Evolutionary conservation across 2,329 filamentous ascomycete species (phyloP), one percentile per base, ranked within the genome.

Genomic region (Colletotrichum caudatum): DNA sequence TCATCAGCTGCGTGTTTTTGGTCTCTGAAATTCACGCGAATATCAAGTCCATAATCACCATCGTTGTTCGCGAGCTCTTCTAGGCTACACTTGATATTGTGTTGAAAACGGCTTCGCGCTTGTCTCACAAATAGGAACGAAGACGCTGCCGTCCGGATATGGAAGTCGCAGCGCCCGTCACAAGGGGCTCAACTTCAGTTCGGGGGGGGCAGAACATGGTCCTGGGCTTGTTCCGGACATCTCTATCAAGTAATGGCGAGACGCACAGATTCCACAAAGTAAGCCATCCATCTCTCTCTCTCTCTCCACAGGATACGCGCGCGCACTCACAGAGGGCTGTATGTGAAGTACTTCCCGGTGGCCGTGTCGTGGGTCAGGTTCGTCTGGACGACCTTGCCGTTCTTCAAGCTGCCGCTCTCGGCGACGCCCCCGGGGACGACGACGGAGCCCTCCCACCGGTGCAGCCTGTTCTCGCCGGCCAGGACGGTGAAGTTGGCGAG

Each of bases 401-500:
- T 82, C 76, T 86, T 88, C 74, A 92, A 76, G 41, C 84, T 86
- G 1, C 90, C 90, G 62, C 85, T 86, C 79, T 90, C 84, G 1
- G 81, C 85, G 20, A 75, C 72, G 0, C 85, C 85, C 1, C 83
- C 82, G 0, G 76, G 81, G 26, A 85, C 80, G 23, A 85, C 80
- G 23, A 53, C 3, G 18, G 64, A 51, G 8, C 65, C 58, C 46
- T 71, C 59, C 8, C 83, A 79, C 4, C 84, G 79, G 18, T 80
- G 76, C 58, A 93, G 77, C 72, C 82, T 85, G 75, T 93, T 93
- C 69, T 84, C 90, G 0, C 90, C 90, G 35, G 80, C 85, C 72
- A 86, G 78, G 11, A 94, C 90, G 0, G 91, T 92, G 77, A 94
- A 94, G 77, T 92, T 92, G 1, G 91, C 91, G 26, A 94, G 79